A percentile compares a stretch with the other conserved stretches of the same genome.
These are phyloP conservation scores for Cyberlindnera mrakii DNA, from an alignment of 805 yeast genomes.

Conservation along the genomic window DNA sequence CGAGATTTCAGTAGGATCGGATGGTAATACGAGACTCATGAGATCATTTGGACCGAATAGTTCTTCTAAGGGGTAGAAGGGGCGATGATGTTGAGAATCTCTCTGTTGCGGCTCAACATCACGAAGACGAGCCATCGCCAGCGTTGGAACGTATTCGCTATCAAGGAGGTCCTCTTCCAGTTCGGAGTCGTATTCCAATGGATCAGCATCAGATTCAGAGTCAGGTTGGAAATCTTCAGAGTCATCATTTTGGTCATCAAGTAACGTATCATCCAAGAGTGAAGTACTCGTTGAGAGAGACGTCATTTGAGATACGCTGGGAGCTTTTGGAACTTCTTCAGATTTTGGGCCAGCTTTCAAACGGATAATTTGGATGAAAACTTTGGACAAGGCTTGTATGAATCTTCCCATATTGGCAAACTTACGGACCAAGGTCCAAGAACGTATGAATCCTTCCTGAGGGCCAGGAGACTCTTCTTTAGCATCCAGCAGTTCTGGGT, in stretches of 20 bases:
- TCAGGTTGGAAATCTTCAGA: conserved; percentile 28
- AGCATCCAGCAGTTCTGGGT: conserved; percentile 13
- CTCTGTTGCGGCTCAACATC: conserved; percentile 1
- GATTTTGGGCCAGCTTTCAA: not conserved
- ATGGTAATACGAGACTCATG: conserved; percentile 26
- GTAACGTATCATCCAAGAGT: not conserved
- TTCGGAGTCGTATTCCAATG: conserved; percentile 28
- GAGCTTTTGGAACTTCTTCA: not conserved
- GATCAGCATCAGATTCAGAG: conserved; percentile 22
- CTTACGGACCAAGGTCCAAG: conserved; percentile 12
- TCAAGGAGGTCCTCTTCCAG: conserved; percentile 19
- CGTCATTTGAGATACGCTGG: too few relatives aligned
- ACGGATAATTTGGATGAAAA: conserved; percentile 7
- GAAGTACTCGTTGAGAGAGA: not conserved
- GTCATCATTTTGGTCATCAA: conserved; percentile 14
- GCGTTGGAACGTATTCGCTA: conserved; percentile 12
- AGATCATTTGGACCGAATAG: conserved; percentile 16
- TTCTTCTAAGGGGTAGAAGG: conserved; percentile 12
- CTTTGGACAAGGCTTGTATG: conserved; percentile 2
- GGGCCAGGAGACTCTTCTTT: not conserved
- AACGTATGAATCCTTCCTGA: not conserved
- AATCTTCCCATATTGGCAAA: conserved; percentile 9
- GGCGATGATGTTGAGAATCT: not conserved
- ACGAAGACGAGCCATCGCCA: conserved; percentile 9
- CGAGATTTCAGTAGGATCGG: conserved; percentile 17